A percentile compares a stretch with the other conserved stretches of the same genome.
Evolutionary conservation across 2,329 filamentous ascomycete species (phyloP).

Genomic region (Pyrenophora teres): DNA sequence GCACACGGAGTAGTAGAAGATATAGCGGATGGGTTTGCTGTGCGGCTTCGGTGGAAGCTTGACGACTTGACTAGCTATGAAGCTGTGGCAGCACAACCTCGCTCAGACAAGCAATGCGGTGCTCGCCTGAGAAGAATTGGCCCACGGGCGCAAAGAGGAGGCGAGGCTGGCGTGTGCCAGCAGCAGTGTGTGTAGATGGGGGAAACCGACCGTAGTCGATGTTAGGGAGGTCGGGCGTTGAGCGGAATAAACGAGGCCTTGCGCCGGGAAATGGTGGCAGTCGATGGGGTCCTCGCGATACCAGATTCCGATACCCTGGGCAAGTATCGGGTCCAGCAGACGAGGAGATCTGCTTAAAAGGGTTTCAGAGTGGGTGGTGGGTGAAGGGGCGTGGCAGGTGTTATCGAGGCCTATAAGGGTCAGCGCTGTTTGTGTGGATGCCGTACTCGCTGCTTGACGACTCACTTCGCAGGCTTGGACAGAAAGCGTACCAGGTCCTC

Average conservation of each 20-base stretch:
- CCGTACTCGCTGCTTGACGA: conserved; percentile 21
- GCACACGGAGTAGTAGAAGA: conserved; percentile 19
- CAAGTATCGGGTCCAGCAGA: conserved; percentile 86
- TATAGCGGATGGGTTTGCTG: conserved; percentile 16
- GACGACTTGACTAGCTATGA: conserved; percentile 26
- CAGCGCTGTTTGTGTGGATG: conserved; percentile 10
- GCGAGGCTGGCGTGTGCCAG: conserved; percentile 85
- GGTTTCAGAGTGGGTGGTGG: conserved; percentile 31
- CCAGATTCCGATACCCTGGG: conserved; percentile 80
- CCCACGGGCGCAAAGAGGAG: conserved; percentile 69
- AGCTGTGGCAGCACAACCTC: conserved; percentile 84
- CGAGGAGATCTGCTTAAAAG: conserved; percentile 65
- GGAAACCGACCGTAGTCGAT: conserved; percentile 68
- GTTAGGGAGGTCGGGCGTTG: conserved; percentile 90
- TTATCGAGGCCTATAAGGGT: conserved; percentile 66
- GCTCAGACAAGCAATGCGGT: conserved; percentile 94
- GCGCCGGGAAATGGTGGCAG: conserved; percentile 85
- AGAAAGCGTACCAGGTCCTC: conserved; percentile 90
- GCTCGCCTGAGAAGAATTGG: conserved; percentile 96
- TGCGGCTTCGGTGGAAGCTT: conserved; percentile 6
- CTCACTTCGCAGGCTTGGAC: conserved; percentile 92
- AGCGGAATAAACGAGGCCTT: conserved; percentile 82
- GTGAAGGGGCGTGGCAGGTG: conserved; percentile 55
- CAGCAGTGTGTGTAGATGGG: conserved; percentile 60
- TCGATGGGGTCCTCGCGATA: conserved; percentile 64